Percentiles rank a stretch among this genome's conserved stretches.
Conservation (phyloP, 768 basidiomycete genomes). For the Thelephora ganbajun region DNA sequence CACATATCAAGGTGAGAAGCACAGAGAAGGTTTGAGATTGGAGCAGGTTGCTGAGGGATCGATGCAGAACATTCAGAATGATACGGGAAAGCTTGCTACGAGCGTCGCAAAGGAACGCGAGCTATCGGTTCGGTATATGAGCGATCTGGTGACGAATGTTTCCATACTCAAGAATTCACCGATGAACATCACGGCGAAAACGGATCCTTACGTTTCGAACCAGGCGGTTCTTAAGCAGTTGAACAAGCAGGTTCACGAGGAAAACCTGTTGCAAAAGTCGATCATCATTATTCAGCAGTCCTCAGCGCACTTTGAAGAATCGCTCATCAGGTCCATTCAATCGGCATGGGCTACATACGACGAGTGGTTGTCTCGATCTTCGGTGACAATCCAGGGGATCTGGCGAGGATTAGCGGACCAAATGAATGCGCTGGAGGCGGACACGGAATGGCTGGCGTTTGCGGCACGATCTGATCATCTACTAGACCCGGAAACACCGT, state of each 20-base stretch:
- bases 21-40: too few relatives aligned
- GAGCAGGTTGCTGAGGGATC: neutral
- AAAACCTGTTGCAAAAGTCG: constrained; percentile 94
- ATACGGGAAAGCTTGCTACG: constrained; percentile 85
- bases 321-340: constrained; percentile 88
- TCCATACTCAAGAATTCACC: constrained; percentile 94
- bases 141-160: constrained; percentile 77
- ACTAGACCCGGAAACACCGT: constrained; percentile 90
- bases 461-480: constrained; percentile 88
- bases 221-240: constrained; percentile 65
- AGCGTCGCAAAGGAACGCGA: constrained; percentile 90
- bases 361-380: constrained; percentile 83
- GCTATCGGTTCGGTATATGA: constrained; percentile 68
- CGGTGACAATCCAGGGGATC: constrained; percentile 54
- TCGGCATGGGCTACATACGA: constrained; percentile 96
- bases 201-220: constrained; percentile 77
- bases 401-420: constrained; percentile 56
- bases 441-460: constrained; percentile 93
- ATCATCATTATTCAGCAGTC: constrained; percentile 98
- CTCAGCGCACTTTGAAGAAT: constrained; percentile 92
- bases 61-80: constrained; percentile 81
- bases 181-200: constrained; percentile 63
- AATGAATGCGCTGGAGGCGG: constrained; percentile 71
- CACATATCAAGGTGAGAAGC: constrained; percentile 73
- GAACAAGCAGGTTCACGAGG: constrained; percentile 87